Base-by-base conservation (phyloP, 2,329 filamentous ascomycete genomes). In the Aspergillus quadricinctus region DNA sequence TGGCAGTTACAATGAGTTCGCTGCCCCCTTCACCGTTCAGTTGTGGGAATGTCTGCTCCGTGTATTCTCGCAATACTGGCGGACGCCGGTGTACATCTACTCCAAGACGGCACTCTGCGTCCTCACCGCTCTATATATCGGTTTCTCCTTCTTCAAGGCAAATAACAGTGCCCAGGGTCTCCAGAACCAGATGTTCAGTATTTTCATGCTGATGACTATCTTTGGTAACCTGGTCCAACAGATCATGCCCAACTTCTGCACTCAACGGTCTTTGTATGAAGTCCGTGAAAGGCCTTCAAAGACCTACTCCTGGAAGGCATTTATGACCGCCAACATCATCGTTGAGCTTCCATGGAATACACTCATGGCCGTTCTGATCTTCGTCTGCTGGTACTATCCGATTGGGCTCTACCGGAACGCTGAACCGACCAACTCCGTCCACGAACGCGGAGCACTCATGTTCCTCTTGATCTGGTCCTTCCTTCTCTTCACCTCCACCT, bases 11-110 rank as follows among this genome's bases (percentile, higher is more conserved):
- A 82, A 84, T 59, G 90, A 96, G 71, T 96, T 96, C 59, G 92
- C 92, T 3, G 89, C 90, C 4, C 84, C 88, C 0, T 90, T 95
- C 69, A 67, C 63, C 43, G 68, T 78, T 7, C 92, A 96, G 72
- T 77, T 93, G 45, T 77, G 75, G 55, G 81, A 87, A 67, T 89
- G 90, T 55, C 81, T 84, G 19, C 72, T 82, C 62, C 90, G 92
- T 66, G 88, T 94, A 27, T 94, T 94, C 79, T 84, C 92, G 69
- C 91, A 96, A 72, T 95, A 94, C 81, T 96, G 92, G 91, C 88
- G 92, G 58, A 92, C 87, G 0, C 92, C 92, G 0, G 83, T 86
- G 4, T 96, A 96, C 78, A 92, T 96, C 72, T 95, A 93, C 78
- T 87, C 89, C 66, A 96, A 96, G 79, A 71, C 81, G 0, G 77